phyloP scores from a whole-genome alignment of 306 rosid species.

The Spatholobus suberectus region DNA sequence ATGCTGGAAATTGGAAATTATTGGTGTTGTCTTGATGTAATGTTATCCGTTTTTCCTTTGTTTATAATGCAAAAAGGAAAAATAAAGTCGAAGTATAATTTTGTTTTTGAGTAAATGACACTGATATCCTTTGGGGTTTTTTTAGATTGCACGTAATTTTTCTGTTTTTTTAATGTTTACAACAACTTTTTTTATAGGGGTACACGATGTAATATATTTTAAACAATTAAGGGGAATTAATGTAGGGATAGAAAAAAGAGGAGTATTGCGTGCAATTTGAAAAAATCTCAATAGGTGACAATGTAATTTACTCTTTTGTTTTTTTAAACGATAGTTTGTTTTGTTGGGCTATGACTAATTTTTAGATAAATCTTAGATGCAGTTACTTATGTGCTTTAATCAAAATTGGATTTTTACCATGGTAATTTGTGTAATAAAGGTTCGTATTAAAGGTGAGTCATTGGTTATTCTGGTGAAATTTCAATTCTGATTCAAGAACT shows the following conservation, averaged over 20 bases:
- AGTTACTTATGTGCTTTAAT: neutral
- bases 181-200: too few relatives aligned
- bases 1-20: slow-evolving; percentile 11
- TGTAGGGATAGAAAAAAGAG: too few relatives aligned
- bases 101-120: too few relatives aligned
- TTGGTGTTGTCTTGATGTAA: neutral
- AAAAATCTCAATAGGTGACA: too few relatives aligned
- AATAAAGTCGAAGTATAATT: neutral
- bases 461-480: neutral
- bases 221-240: too few relatives aligned
- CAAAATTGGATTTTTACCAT: neutral
- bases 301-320: too few relatives aligned
- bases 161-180: too few relatives aligned
- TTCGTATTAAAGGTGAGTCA: neutral
- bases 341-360: neutral
- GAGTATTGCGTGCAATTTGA: too few relatives aligned
- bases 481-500: neutral
- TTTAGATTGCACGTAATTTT: too few relatives aligned
- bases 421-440: neutral
- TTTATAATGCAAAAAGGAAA: neutral
- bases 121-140: too few relatives aligned
- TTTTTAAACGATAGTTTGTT: neutral
- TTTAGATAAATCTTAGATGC: neutral
- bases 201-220: too few relatives aligned
- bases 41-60: neutral